phyloP scores from a whole-genome alignment of 495 filamentous ascomycete species.

The Annulohypoxylon nitens region DNA sequence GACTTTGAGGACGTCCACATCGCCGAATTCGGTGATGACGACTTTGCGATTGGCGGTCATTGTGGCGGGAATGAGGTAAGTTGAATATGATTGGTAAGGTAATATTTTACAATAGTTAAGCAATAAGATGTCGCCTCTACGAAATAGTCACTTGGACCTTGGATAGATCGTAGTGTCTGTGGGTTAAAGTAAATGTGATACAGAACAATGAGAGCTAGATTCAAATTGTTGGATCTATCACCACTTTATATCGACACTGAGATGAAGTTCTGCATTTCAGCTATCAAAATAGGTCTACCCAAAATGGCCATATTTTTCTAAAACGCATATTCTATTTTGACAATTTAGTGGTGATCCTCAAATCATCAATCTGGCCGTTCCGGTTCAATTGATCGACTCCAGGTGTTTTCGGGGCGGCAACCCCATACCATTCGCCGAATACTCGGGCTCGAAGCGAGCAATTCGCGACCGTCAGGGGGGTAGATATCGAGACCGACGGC shows the following conservation, averaged over 20 bases:
- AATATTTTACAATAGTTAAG: background rate
- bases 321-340: background rate
- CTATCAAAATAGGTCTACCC: background rate
- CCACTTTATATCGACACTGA: background rate
- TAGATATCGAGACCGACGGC: constrained; percentile 1
- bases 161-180: background rate
- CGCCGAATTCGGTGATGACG: constrained; percentile 55
- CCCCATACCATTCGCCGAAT: constrained; percentile 2
- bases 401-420: background rate
- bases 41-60: constrained; percentile 57
- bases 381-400: background rate
- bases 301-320: background rate
- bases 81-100: background rate
- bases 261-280: background rate
- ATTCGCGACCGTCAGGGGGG: background rate
- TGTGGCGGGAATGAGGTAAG: background rate
- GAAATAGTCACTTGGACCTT: too few species aligned
- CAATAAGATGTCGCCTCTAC: too few species aligned
- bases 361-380: background rate
- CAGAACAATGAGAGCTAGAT: background rate
- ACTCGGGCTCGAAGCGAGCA: background rate
- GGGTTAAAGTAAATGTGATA: background rate
- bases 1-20: constrained; percentile 50
- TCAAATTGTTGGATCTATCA: background rate
- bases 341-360: background rate